phyloP scores from a whole-genome alignment of 1,139 yeast species.

The Blastobotrys raffinosifermentans region DNA sequence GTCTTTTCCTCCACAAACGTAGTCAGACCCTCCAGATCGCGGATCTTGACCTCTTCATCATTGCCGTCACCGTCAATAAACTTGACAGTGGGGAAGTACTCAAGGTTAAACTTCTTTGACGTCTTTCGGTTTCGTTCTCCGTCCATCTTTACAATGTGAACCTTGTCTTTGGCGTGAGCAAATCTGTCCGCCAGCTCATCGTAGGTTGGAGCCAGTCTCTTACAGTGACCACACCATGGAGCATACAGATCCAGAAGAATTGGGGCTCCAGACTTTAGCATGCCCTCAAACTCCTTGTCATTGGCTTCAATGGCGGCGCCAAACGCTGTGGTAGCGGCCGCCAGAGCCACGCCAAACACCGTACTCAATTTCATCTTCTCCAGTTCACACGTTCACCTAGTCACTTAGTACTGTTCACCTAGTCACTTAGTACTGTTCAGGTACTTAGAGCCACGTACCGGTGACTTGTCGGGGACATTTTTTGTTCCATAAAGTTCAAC shows the following conservation, averaged over 20 bases:
- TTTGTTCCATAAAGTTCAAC: too few species aligned
- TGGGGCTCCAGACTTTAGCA: slow-evolving; percentile 51
- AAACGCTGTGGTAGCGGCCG: slow-evolving; percentile 19
- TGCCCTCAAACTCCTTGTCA: slow-evolving; percentile 49
- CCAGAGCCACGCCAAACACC: neutral
- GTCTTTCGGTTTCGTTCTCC: slow-evolving; percentile 58
- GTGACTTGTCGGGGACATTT: too few species aligned
- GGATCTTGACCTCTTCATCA: slow-evolving; percentile 31
- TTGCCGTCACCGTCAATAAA: slow-evolving; percentile 41
- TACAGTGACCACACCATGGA: slow-evolving; percentile 81
- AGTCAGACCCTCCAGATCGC: slow-evolving; percentile 40
- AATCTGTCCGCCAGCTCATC: slow-evolving; percentile 56
- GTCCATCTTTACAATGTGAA: slow-evolving; percentile 50
- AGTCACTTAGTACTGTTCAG: too few species aligned
- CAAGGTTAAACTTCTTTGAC: slow-evolving; percentile 49
- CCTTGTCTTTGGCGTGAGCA: slow-evolving; percentile 39
- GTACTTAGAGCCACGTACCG: too few species aligned
- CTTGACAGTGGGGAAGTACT: slow-evolving; percentile 62
- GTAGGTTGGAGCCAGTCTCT: slow-evolving; percentile 56
- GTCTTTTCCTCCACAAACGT: slow-evolving; percentile 43
- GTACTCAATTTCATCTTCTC: neutral
- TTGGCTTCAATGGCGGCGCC: slow-evolving; percentile 38
- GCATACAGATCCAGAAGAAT: slow-evolving; percentile 72
- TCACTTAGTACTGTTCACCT: too few species aligned
- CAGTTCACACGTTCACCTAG: too few species aligned